Base-by-base conservation (phyloP, 1,284 basidiomycete genomes). In the Phellinidium pouzarii region DNA sequence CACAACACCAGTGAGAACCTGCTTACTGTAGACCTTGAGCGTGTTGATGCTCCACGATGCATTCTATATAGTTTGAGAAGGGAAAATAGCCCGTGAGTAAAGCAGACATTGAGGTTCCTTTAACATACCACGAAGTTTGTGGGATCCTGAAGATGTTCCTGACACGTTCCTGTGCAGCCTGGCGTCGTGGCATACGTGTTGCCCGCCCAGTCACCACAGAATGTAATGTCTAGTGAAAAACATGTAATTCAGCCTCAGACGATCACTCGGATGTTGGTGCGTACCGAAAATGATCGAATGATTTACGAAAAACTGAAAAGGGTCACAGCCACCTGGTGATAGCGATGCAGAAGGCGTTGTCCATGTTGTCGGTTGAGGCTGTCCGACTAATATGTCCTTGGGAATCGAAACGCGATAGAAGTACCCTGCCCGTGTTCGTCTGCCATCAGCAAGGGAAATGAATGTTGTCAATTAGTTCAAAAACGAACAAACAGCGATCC, bases 201-300 rank as follows among this genome's bases (percentile, higher is more conserved):
- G 38, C 87, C 87, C 3, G 87, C 88, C 87, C 87, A 89, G 65
- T 87, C 86, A 59, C 87, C 86, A 60, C 87, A 90, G 60, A 89
- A 87, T 8, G 87, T 90, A 57, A 90, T 89, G 64, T 90, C 87
- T 87, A 42, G 22, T 4, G 31, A 48, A 26, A 36, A 34, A 37
- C n/a, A 11, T 9, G 29, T 12, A 9, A 49, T 37, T 40, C 47
- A 49, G 36, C 40, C n/a, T 19, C 14, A 20, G 14, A 31, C 12
- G 29, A 54, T 41, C 27, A 31, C n/a, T 23, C 14, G 20, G 17
- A 8, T 29, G 14, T 4, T 14, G 37, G 25, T 37, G 56, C 59
- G 26, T 23, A 80, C 78, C 78, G 56, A 83, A 82, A 34, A 86
- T 64, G 50, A 87, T 78, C 2, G 76, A 77, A 57, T 87, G 84